Evolutionary conservation across 2,329 filamentous ascomycete species (phyloP), one percentile per base, ranked within the genome.

Genomic region (Davidsoniella neocaledoniae): DNA sequence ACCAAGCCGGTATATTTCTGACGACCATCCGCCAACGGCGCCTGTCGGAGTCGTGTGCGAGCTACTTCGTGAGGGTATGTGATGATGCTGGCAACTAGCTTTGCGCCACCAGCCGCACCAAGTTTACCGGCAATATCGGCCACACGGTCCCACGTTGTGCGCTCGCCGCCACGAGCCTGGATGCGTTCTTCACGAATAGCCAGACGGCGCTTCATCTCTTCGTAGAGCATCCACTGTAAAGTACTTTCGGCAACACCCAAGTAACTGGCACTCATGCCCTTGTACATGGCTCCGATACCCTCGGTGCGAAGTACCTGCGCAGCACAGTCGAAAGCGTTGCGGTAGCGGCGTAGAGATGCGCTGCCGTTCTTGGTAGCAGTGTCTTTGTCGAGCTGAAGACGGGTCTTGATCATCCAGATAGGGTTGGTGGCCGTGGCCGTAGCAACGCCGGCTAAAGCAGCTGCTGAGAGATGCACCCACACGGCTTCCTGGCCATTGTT

Each of bases 341-440:
- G 79, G 66, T 96, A 95, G 59, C 79, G 79, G 48, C 88, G 72
- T 47, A 70, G 68, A 49, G 67, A 66, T 23, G 66, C 62, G 38
- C 69, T 71, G 23, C 68, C 74, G 53, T 73, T 68, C 55, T 74
- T 68, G 57, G 76, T 74, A 14, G 81, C 82, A 48, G 79, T 76
- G 60, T 84, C 85, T 68, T 88, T 93, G 68, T 96, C 88, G 33
- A 96, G 75, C 66, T 96, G 88, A 57, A 96, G 63, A 29, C 88
- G 73, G 39, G 88, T 96, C 72, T 96, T 96, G 61, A 96, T 79
- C 55, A 96, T 75, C 88, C 88, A 96, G 60, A 96, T 94, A 1
- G 88, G 88, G 64, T 95, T 95, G 37, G 88, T 96, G 19, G 83
- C 85, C 1, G 90, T 95, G 43, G 85, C 85, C 0, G 90, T 95